Evolutionary conservation across 2,329 filamentous ascomycete genomes (phyloP), one percentile per base, ranked within the genome.

Genomic region (Aurifilum marmelostoma): DNA sequence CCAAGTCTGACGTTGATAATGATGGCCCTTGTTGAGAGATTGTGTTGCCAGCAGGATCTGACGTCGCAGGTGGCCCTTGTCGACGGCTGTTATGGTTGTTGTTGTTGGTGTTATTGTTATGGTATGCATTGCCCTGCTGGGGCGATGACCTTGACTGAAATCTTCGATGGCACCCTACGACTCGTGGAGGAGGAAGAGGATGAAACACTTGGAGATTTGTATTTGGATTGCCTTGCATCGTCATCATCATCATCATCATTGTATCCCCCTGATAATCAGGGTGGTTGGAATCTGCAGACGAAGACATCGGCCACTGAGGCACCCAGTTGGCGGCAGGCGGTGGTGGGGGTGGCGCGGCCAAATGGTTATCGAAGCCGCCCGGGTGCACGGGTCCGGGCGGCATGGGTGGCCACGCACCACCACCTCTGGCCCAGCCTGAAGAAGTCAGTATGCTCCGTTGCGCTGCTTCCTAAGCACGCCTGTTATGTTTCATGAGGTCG

Each of bases 401-500:
- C 14, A 3, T 14, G 8, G 24, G 24, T 5, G 52, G 5, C 52
- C 24, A 29, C 24, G 24, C 52, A 18, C 52, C 24, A 56, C n/a
- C 52, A 56, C n/a, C 2, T 27, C 12, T 54, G 27, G 14, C 52
- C 52, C 34, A 34, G 52, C 14, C 14, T 14, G 52, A 29, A 27
- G 24, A 56, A 27, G 24, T 56, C 52, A 29, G 52, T 27, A 18
- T 56, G 52, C 14, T 29, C 27, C 24, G 52, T 56, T 29, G 52
- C 52, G 52, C 14, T 27, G 43, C 37, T 50, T 11, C 54, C 65
- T 71, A 71, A 41, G 65, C 60, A 47, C 68, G 70, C 68, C 70
- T 68, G 60, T 56, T 76, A 64, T 77, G 79, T 76, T 87, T 88
- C 65, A 83, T 79, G 66, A 91, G 81, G 66, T 90, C 88, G 43